Evolutionary conservation across 2,329 filamentous ascomycete species (phyloP), one percentile per base, ranked within the genome.

Genomic region (Basipetospora chlamydospora): DNA sequence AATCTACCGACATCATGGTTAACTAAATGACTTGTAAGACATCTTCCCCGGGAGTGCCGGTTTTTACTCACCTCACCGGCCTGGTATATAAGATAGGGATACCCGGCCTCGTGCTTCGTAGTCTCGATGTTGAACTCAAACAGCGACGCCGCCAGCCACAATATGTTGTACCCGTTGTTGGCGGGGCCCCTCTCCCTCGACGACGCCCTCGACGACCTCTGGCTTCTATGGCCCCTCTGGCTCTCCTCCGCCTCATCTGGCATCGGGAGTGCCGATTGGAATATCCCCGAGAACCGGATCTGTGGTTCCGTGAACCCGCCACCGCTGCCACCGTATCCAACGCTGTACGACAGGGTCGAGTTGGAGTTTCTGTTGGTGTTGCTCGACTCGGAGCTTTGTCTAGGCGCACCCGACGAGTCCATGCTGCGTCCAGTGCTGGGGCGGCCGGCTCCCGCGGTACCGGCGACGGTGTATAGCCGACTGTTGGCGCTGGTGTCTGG

Each of bases 121-220:
- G 82, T 84, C 51, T 88, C 83, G 51, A 96, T 96, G 50, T 94
- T 92, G 61, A 96, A 98, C 55, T 96, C 87, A 52, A 94, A 96
- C 22, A 96, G 70, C 47, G 84, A 93, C 15, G 88, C 90, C 11
- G 87, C 90, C 13, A 95, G 67, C 67, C 93, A 98, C 31, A 96
- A 63, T 6, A 94, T 74, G 39, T 78, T 80, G 44, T 78, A 80
- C 16, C 74, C 67, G 35, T 70, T 63, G 18, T 61, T 58, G 26
- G 57, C 62, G 36, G 63, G 63, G 31, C 54, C 64, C 26, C 71
- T 64, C 46, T 77, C 72, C n/a, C 65, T 61, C 11, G 70, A 76
- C 4, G 73, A 76, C 21, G 69, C 69, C 39, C 71, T 60, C 17
- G 74, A 77, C 6, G 71, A 69, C 36, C 63, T 57, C 43, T 56